Evolutionary conservation across 352 stramenopile genomes (phyloP).

Genomic region (Phytopythium helicoides): DNA sequence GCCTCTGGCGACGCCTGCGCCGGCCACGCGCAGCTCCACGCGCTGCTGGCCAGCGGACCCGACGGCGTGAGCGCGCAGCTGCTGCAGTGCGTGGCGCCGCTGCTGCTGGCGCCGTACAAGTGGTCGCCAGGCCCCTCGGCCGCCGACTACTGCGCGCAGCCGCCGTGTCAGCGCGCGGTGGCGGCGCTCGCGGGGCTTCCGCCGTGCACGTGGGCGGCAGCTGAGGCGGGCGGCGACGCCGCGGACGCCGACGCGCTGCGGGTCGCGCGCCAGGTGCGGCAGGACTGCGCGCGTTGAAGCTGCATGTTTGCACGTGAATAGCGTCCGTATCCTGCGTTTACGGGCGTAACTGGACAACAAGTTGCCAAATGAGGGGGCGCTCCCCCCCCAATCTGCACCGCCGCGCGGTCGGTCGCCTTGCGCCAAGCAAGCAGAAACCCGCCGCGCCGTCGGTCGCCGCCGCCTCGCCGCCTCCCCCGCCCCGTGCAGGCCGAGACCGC

Average conservation of each 20-base stretch:
- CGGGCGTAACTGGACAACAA: no score
- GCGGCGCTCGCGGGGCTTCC: conserved; percentile 26
- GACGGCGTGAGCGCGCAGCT: conserved; percentile 17
- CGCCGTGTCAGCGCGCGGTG: conserved; percentile 26
- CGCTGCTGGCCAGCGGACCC: conserved; percentile 12
- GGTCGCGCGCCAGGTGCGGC: conserved; percentile 41
- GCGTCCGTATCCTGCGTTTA: no score
- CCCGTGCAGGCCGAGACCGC: neutral
- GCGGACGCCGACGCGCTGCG: conserved; percentile 33
- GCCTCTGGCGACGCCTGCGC: conserved; percentile 10
- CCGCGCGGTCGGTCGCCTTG: no score
- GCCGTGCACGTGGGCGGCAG: conserved; percentile 31
- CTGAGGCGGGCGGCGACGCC: conserved; percentile 11
- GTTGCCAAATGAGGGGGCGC: neutral
- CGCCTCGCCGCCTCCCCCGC: neutral
- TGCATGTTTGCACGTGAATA: neutral
- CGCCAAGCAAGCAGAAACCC: no score
- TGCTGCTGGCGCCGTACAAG: conserved; percentile 37
- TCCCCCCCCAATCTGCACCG: no score
- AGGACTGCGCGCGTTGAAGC: conserved; percentile 24
- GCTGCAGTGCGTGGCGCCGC: conserved; percentile 17
- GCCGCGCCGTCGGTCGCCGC: conserved; percentile 6
- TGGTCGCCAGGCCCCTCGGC: conserved; percentile 22
- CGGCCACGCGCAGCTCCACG: conserved; percentile 21
- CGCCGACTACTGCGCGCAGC: conserved; percentile 37